Conservation (phyloP, 192 early-diverging fungal species). For the Rhizoclosmatium globosum region DNA sequence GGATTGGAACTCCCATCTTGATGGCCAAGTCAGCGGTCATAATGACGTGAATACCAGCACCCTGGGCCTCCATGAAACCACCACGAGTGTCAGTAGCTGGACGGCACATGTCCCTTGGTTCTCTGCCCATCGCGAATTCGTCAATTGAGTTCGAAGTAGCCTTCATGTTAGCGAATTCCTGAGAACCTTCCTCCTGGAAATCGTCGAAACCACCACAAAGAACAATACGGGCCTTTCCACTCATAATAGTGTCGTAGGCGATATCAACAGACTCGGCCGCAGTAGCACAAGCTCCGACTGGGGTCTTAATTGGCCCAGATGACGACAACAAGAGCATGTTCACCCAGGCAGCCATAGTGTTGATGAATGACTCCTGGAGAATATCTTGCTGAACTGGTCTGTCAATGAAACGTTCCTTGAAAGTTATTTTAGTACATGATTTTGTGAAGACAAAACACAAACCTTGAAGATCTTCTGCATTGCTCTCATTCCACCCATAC, state of each 20-base stretch:
- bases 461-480: constrained; percentile 78
- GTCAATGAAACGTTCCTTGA: constrained; percentile 75
- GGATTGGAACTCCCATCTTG: constrained; percentile 92
- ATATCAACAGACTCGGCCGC: constrained; percentile 91
- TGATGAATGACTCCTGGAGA: constrained; percentile 95
- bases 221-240: constrained; percentile 92
- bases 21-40: constrained; percentile 89
- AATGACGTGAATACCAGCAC: constrained; percentile 87
- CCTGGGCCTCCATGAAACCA: constrained; percentile 94
- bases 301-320: constrained; percentile 92
- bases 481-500: constrained; percentile 86
- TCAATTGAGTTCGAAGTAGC: constrained; percentile 86
- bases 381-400: constrained; percentile 90
- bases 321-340: constrained; percentile 95
- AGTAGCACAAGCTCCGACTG: constrained; percentile 93
- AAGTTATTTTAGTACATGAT: background rate
- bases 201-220: constrained; percentile 94
- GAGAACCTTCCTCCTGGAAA: constrained; percentile 91
- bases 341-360: constrained; percentile 96
- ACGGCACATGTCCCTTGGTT: constrained; percentile 87
- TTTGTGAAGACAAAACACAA: background rate
- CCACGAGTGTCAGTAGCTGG: constrained; percentile 88
- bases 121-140: constrained; percentile 87
- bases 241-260: constrained; percentile 86
- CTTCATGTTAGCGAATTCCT: constrained; percentile 97